These are phyloP conservation scores for Xylogone sp. DNA, from an alignment of 2,329 filamentous ascomycete genomes.

Conservation along the genomic window DNA sequence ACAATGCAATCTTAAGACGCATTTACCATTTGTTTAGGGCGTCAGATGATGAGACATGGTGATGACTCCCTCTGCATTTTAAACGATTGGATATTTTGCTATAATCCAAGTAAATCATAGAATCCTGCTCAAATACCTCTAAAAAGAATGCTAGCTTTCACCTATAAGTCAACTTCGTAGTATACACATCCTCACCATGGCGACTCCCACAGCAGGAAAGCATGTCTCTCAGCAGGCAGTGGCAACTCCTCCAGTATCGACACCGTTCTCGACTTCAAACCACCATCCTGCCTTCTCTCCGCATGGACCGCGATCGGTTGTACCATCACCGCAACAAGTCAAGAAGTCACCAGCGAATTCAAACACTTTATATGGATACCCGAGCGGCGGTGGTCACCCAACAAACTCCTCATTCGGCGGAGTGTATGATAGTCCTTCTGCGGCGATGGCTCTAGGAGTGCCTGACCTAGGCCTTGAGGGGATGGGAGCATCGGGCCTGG, in stretches of 20 bases:
- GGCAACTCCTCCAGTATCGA: constrained; percentile 63
- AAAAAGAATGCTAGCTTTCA: neutral
- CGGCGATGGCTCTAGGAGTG: constrained; percentile 56
- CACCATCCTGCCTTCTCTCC: constrained; percentile 55
- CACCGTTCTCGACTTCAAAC: constrained; percentile 52
- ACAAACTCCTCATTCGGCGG: constrained; percentile 31
- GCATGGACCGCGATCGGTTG: constrained; percentile 37
- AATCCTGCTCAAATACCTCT: neutral
- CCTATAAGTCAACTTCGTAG: neutral
- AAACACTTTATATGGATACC: constrained; percentile 37
- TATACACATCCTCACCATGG: constrained; percentile 16
- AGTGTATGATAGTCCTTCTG: constrained; percentile 61
- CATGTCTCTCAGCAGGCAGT: constrained; percentile 16
- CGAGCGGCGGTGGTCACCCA: constrained; percentile 29
- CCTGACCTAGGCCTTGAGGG: constrained; percentile 44
- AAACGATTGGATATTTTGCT: too few relatives aligned
- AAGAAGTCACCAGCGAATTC: constrained; percentile 53
- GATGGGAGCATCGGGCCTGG: constrained; percentile 32
- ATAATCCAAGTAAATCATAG: neutral
- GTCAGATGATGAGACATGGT: too few relatives aligned
- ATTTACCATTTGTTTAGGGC: too few relatives aligned
- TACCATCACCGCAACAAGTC: constrained; percentile 60
- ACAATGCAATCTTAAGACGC: neutral
- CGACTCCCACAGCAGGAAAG: constrained; percentile 28
- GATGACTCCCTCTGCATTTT: too few relatives aligned